These are phyloP conservation scores for Boletus semigastroideus DNA, from an alignment of 1,284 basidiomycete species.

Conservation along the genomic window DNA sequence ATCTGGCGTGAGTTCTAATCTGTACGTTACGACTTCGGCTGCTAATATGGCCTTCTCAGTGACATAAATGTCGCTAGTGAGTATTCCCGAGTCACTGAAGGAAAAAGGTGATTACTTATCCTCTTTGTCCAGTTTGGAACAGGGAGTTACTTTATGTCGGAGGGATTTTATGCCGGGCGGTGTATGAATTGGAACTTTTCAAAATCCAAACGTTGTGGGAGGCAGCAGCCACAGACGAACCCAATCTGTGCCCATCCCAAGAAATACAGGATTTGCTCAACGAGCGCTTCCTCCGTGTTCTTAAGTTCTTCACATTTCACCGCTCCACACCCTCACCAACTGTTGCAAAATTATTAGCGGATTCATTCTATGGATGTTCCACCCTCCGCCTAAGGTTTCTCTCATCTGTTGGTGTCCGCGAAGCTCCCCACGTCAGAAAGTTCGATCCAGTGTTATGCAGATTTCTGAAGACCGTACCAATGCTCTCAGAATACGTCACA, in stretches of 20 bases:
- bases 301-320: conserved; percentile 5
- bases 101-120: neutral
- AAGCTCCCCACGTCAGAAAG: neutral
- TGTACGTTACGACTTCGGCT: neutral
- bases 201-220: neutral
- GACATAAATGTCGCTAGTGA: neutral
- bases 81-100: neutral
- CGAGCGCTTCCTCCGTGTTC: neutral
- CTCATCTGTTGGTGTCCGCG: neutral
- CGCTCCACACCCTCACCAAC: neutral
- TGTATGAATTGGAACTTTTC: conserved; percentile 1
- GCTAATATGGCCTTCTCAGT: neutral
- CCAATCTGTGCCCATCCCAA: neutral
- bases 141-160: conserved; percentile 3
- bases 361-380: conserved; percentile 4
- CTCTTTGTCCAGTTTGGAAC: conserved; percentile 1
- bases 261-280: neutral
- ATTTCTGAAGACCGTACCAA: neutral
- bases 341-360: neutral
- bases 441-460: neutral
- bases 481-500: neutral
- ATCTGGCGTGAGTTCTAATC: neutral
- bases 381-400: neutral
- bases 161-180: conserved; percentile 1
- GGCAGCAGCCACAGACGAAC: neutral